Base-by-base conservation (phyloP, 179 eudicot species). In the Monotropa hypopitys region DNA sequence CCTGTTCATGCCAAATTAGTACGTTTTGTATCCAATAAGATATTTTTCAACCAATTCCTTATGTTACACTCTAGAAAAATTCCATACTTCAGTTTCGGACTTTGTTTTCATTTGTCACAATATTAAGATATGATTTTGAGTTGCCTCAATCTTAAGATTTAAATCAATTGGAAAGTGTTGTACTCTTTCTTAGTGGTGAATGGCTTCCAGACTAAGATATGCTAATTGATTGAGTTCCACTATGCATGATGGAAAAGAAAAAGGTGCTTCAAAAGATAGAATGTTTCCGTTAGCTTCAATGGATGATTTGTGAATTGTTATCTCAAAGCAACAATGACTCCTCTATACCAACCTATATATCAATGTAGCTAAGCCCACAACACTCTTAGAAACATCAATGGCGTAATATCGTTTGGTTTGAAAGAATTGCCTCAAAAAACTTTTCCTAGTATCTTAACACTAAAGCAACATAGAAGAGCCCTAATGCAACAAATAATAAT, bases 171-270 rank as follows among this genome's bases (percentile, higher is more conserved):
- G 49, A 33, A 66, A 2, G 7, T 23, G 30, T 33, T 9, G 26
- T 13, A 21, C 23, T 6, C 32, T 62, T 76, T 21, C 45, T 28
- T 20, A 65, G 71, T 63, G 47, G 73, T 33, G 10, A 53, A 76
- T 49, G 72, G 57, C 73, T 76, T 76, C 73, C n/a, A 76, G 49
- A 21, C 13, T 11, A 76, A 76, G 79, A 15, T 20, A 49, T 50
- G 57, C 49, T 46, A 49, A 47, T 35, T 12, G 53, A n/a, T 43
- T 43, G 73, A 23, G 73, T 45, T 69, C 33, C 53, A 45, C n/a
- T n/a, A n/a, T n/a, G 20, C 2, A 46, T 76, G 46, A 76, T 75
- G 2, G n/a, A n/a, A n/a, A n/a, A n/a, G n/a, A n/a, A 75, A 73
- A 75, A 45, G 47, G 45, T 65, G 61, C n/a, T 43, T 18, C 20